Conservation (phyloP, 148 eudicot genomes). For the Tetragonia tetragonoides region DNA sequence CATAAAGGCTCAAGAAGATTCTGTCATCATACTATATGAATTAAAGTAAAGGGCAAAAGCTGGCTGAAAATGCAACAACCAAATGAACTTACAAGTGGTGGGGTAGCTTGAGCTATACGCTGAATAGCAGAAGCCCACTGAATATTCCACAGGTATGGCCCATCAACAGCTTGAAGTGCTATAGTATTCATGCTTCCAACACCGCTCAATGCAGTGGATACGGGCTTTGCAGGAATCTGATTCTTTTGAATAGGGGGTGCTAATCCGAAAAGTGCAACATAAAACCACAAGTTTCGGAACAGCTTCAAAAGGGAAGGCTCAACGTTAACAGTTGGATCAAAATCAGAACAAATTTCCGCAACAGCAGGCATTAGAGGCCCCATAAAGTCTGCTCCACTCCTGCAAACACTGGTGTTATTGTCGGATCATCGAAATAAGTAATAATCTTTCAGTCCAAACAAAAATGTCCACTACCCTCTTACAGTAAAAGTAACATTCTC, state of each 20-base stretch:
- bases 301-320: slow-evolving; percentile 92
- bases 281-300: slow-evolving; percentile 98
- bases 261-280: slow-evolving; percentile 91
- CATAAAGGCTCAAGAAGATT: background rate
- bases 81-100: slow-evolving; percentile 86
- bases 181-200: slow-evolving; percentile 74
- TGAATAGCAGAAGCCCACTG: slow-evolving; percentile 94
- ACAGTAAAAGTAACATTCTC: background rate
- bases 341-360: slow-evolving; percentile 96
- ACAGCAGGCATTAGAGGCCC: slow-evolving; percentile 98
- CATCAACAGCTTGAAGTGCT: slow-evolving; percentile 92
- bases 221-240: slow-evolving; percentile 50
- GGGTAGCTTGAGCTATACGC: slow-evolving; percentile 93
- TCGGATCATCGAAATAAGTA: background rate
- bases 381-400: slow-evolving; percentile 99
- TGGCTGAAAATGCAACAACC: background rate
- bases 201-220: slow-evolving; percentile 65
- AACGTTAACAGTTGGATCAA: slow-evolving; percentile 74
- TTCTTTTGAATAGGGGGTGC: slow-evolving; percentile 92
- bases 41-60: background rate
- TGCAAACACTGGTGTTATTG: slow-evolving; percentile 33
- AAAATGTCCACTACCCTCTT: background rate
- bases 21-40: background rate
- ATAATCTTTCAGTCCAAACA: background rate
- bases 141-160: slow-evolving; percentile 92